Evolutionary conservation across 352 stramenopile species (phyloP).

Genomic region (Pythium diclinum): DNA sequence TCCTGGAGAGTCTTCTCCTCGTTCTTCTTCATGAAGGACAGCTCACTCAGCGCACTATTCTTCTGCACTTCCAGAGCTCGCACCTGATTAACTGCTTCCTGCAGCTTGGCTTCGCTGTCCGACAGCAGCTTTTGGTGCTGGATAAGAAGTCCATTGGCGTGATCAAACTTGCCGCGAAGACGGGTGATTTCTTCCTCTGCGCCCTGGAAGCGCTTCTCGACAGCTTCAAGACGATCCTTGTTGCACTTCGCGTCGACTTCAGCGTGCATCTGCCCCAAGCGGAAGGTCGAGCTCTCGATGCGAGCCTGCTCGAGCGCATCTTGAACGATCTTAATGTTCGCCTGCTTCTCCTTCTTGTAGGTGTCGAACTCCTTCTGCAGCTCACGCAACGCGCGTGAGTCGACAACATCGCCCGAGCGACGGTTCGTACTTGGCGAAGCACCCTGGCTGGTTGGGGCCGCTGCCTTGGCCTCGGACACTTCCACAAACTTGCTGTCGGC

Average conservation of each 20-base stretch:
- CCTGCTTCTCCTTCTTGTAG: slow-evolving; percentile 78
- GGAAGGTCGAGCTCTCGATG: slow-evolving; percentile 42
- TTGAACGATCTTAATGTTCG: slow-evolving; percentile 60
- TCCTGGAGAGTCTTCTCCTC: slow-evolving; percentile 63
- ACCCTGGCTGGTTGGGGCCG: neutral
- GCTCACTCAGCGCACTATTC: slow-evolving; percentile 41
- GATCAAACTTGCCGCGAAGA: slow-evolving; percentile 55
- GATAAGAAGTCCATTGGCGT: slow-evolving; percentile 58
- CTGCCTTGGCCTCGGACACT: neutral
- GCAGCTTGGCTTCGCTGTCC: slow-evolving; percentile 57
- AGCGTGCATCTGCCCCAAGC: slow-evolving; percentile 64
- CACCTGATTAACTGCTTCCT: slow-evolving; percentile 37
- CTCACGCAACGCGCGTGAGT: slow-evolving; percentile 50
- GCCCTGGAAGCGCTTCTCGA: slow-evolving; percentile 49
- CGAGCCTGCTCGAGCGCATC: slow-evolving; percentile 60
- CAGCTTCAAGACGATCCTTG: slow-evolving; percentile 60
- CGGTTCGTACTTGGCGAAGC: slow-evolving; percentile 9
- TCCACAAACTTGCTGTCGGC: slow-evolving; percentile 77
- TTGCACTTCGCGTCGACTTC: slow-evolving; percentile 63
- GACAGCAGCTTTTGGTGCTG: slow-evolving; percentile 60
- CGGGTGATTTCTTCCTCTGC: slow-evolving; percentile 62
- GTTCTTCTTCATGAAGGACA: slow-evolving; percentile 53
- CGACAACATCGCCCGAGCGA: slow-evolving; percentile 36
- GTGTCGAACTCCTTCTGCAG: slow-evolving; percentile 71
- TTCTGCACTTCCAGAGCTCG: slow-evolving; percentile 51